Evolutionary conservation across 1,284 basidiomycete species (phyloP).

Genomic region (Takashimella tepidaria): DNA sequence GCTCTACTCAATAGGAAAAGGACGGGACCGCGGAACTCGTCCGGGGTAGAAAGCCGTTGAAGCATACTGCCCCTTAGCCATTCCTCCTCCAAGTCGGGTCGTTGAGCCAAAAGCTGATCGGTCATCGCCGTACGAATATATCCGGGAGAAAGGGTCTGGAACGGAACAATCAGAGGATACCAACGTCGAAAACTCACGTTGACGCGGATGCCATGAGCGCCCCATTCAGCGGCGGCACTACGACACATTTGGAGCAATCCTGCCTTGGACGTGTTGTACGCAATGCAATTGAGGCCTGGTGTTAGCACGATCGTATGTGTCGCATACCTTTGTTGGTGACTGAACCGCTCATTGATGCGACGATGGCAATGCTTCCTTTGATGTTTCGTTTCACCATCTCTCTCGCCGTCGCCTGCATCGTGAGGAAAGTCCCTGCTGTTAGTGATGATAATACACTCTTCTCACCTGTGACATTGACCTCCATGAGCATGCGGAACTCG

Average conservation of each 20-base stretch:
- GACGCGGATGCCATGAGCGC: conserved; percentile 62
- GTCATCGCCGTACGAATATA: conserved; percentile 55
- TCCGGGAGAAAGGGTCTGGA: conserved; percentile 6
- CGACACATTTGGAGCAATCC: conserved; percentile 75
- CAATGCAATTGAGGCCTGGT: conserved; percentile 48
- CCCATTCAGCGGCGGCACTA: conserved; percentile 78
- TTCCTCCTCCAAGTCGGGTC: conserved; percentile 15
- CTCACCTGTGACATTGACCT: conserved; percentile 58
- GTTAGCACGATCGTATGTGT: background rate
- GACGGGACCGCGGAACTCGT: conserved; percentile 24
- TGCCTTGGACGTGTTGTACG: conserved; percentile 60
- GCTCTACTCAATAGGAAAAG: conserved; percentile 48
- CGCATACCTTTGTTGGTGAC: conserved; percentile 60
- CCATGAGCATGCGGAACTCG: conserved; percentile 66
- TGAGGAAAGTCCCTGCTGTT: conserved; percentile 64
- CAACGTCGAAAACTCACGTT: no score
- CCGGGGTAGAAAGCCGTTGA: conserved; percentile 11
- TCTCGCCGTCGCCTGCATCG: conserved; percentile 71
- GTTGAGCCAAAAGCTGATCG: conserved; percentile 14
- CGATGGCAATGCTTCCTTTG: conserved; percentile 69
- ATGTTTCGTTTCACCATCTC: conserved; percentile 67
- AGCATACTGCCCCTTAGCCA: conserved; percentile 17
- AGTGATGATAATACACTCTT: background rate
- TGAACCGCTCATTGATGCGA: conserved; percentile 81
- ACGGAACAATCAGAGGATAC: background rate